Evolutionary conservation across 2,329 filamentous ascomycete genomes (phyloP).

Genomic region (Pyricularia sp.): DNA sequence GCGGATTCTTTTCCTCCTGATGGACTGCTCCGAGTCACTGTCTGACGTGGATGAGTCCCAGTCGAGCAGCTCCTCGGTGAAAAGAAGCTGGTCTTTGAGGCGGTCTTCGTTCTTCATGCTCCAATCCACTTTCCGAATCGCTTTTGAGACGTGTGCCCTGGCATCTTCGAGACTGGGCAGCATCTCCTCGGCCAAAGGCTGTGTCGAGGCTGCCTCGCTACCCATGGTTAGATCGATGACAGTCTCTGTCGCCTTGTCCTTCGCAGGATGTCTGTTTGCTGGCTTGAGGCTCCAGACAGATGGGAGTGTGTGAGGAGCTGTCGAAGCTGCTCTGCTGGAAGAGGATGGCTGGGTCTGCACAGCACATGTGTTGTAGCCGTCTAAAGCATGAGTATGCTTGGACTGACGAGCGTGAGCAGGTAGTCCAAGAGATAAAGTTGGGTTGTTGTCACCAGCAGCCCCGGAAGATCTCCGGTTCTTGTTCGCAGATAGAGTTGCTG

Average conservation of each 20-base stretch:
- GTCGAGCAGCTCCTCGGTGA: not conserved
- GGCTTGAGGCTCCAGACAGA: not conserved
- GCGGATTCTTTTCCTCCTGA: not conserved
- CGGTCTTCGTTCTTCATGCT: not conserved
- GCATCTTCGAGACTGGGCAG: not conserved
- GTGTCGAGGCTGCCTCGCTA: not conserved
- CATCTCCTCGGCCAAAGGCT: not conserved
- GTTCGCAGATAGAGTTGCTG: not conserved
- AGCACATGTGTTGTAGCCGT: not conserved
- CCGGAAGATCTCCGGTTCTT: not conserved
- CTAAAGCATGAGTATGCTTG: not conserved
- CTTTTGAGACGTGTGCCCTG: not conserved
- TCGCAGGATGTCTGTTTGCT: not conserved
- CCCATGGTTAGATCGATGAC: not conserved
- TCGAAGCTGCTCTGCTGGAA: not conserved
- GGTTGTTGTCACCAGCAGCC: not conserved
- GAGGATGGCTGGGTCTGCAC: not conserved
- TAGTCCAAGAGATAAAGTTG: not conserved
- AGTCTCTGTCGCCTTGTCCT: not conserved
- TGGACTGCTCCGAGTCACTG: not conserved
- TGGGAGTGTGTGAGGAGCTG: not conserved
- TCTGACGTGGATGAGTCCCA: not conserved
- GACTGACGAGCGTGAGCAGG: not conserved
- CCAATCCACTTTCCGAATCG: not conserved
- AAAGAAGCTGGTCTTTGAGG: not conserved